Conservation (phyloP, 2,329 filamentous ascomycete genomes). For the Alternaria consortialis region DNA sequence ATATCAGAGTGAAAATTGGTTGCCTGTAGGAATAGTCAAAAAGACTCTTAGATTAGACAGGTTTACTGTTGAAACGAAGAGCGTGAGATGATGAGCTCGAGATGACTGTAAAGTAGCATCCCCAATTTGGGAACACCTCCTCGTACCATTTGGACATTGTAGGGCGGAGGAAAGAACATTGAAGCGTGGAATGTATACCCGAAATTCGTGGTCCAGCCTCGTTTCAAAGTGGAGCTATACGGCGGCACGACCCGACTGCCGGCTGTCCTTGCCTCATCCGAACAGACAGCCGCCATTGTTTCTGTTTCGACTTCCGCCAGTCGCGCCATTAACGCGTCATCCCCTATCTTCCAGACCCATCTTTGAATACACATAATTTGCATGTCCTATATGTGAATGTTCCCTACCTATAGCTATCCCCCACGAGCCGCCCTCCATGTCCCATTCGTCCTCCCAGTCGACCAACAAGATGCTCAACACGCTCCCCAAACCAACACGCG, state of each 20-base stretch:
- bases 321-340: conserved; percentile 8
- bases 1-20: background rate
- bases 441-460: conserved; percentile 5
- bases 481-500: conserved; percentile 46
- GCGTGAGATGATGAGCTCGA: background rate
- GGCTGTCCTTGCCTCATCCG: conserved; percentile 4
- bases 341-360: conserved; percentile 9
- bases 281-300: conserved; percentile 3
- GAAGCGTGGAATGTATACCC: background rate
- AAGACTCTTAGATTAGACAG: background rate
- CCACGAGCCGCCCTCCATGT: background rate
- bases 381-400: conserved; percentile 10
- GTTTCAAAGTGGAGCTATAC: conserved; percentile 17
- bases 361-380: conserved; percentile 2
- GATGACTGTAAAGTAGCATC: background rate
- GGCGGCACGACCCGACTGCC: conserved; percentile 19
- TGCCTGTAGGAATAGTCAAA: background rate
- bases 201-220: conserved; percentile 2
- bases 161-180: background rate
- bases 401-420: conserved; percentile 12
- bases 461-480: conserved; percentile 27
- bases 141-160: background rate
- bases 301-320: conserved; percentile 6
- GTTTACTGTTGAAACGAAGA: background rate
- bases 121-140: no score